Evolutionary conservation across 179 eudicot genomes (phyloP).

Genomic region (Silene coronaria): DNA sequence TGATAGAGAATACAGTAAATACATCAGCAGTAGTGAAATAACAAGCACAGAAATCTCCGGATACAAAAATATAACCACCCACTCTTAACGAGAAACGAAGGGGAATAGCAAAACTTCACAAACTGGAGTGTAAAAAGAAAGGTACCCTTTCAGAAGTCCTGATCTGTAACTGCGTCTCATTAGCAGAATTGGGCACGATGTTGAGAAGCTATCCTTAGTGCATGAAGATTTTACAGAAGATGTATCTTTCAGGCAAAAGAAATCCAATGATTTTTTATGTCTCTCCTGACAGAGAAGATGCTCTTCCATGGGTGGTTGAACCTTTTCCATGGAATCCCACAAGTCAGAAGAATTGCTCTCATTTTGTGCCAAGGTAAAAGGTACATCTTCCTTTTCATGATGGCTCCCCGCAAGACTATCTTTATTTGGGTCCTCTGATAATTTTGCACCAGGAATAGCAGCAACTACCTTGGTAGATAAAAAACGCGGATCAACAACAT

Average conservation of each 20-base stretch:
- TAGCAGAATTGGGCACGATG: conserved; percentile 61
- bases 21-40: neutral
- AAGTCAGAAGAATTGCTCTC: conserved; percentile 37
- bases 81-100: neutral
- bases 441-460: conserved; percentile 22
- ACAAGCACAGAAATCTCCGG: neutral
- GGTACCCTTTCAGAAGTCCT: conserved; percentile 48
- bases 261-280: conserved; percentile 44
- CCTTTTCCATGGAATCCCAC: conserved; percentile 60
- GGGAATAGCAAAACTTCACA: neutral
- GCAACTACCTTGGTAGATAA: conserved; percentile 23
- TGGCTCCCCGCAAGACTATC: conserved; percentile 13
- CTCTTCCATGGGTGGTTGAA: conserved; percentile 69
- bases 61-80: neutral
- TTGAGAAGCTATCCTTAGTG: conserved; percentile 28
- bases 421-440: conserved; percentile 24
- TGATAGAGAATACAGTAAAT: conserved; percentile 10
- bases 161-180: conserved; percentile 38
- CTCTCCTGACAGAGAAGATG: conserved; percentile 54
- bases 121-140: neutral
- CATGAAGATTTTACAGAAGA: conserved; percentile 21
- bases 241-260: conserved; percentile 42
- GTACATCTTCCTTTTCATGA: conserved; percentile 20
- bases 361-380: conserved; percentile 23
- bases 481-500: conserved; percentile 60